Base-by-base conservation (phyloP, 805 yeast genomes). In the Danielia oregonensis region DNA sequence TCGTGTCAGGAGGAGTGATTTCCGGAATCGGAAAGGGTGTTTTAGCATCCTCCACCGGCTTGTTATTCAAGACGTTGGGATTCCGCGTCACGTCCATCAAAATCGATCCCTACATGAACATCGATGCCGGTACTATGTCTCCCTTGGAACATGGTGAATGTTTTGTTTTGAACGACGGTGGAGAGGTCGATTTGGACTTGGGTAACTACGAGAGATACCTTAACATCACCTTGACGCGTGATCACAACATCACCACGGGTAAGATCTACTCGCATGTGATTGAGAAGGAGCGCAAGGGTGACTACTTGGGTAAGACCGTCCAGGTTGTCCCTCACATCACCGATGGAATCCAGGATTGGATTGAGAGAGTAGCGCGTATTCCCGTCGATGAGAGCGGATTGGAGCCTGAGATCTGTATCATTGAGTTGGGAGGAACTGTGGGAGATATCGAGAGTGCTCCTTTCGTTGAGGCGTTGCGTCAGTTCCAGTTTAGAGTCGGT, bases 21-120 rank as follows among this genome's bases (percentile, higher is more conserved):
- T 86, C 96, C 53, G 99, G 99, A 68, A 93, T 93, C 60, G 99
- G 99, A 62, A 93, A 93, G 63, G 99, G 99, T 64, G 98, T 93
- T 44, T 74, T 84, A 40, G 98, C 99, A 42, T 88, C 97, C 23
- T 87, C 97, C 41, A 93, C 97, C 22, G 99, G 99, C 42, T 79
- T 93, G 66, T 64, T 93, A 46, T 76, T 93, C 65, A 93, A 93
- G 64, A 89, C 98, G 26, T 68, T 86, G 39, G 99, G 99, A 42
- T 74, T 85, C 54, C 82, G 95, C 58, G 97, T 91, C 43, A 91
- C 98, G 4, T 88, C 97, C 11, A 91, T 93, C 70, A 93, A 93
- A 65, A 93, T 93, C 55, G 99, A 93, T 69, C 99, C 99, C 26
- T 93, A 93, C 67, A 86, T 93, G 95, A 93, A 93, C 68, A 87